A percentile compares a stretch with the other conserved stretches of the same genome.
These are phyloP conservation scores for Penicillium ochrochloron DNA, from an alignment of 495 filamentous ascomycete genomes.

Conservation along the genomic window DNA sequence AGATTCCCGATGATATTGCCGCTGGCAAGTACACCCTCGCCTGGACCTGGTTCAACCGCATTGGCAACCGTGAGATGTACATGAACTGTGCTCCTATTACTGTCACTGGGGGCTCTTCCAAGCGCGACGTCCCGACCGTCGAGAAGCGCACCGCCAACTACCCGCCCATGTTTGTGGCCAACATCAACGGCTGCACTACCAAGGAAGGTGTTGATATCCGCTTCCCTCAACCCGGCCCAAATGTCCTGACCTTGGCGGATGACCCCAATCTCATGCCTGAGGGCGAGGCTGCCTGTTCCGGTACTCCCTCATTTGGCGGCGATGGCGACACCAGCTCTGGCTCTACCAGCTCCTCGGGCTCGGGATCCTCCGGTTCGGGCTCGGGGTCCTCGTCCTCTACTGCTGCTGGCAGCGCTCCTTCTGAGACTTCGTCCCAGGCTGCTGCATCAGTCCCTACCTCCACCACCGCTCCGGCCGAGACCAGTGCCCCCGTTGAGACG, in stretches of 20 bases:
- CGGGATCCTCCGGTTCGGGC: slow-evolving; percentile 14
- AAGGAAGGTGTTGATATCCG: slow-evolving; percentile 58
- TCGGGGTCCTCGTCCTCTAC: slow-evolving; percentile 20
- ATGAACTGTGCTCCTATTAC: slow-evolving; percentile 87
- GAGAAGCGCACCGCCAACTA: slow-evolving; percentile 53
- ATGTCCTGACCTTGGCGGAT: too few species aligned
- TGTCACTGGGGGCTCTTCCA: too few species aligned
- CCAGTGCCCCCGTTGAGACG: slow-evolving; percentile 16
- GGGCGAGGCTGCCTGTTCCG: slow-evolving; percentile 38
- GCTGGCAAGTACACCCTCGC: slow-evolving; percentile 69
- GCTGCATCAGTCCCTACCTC: slow-evolving; percentile 29
- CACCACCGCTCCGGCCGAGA: slow-evolving; percentile 22
- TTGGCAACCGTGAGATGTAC: slow-evolving; percentile 91
- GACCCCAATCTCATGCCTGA: too few species aligned
- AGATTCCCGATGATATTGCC: slow-evolving; percentile 47
- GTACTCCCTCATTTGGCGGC: slow-evolving; percentile 37
- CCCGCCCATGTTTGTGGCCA: slow-evolving; percentile 81
- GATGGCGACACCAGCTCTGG: slow-evolving; percentile 26
- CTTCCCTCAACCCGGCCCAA: too few species aligned
- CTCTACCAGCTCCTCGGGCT: slow-evolving; percentile 22
- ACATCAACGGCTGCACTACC: slow-evolving; percentile 69
- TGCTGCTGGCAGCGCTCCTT: slow-evolving; percentile 16
- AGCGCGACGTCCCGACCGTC: too few species aligned
- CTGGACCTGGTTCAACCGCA: slow-evolving; percentile 91
- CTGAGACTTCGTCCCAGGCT: slow-evolving; percentile 37